Conservation (phyloP, 2,329 filamentous ascomycete species). For the Colletotrichum aenigma region DNA sequence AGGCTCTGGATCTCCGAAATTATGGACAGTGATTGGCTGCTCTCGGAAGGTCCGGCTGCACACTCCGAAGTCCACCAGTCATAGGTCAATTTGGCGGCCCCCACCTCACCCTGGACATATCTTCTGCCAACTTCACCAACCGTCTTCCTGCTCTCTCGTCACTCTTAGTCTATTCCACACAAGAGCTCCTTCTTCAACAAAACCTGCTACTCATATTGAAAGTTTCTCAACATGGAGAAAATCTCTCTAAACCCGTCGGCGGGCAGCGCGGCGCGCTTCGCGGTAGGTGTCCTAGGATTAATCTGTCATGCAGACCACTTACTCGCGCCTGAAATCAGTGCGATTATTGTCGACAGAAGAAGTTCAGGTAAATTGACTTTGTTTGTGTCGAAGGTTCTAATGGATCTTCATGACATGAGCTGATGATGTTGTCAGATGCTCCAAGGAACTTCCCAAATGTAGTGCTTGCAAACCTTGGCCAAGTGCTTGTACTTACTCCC, state of each 20-base stretch:
- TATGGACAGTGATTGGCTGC: neutral
- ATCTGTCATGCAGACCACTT: too few species aligned
- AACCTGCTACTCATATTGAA: neutral
- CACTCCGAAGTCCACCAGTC: neutral
- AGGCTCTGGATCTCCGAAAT: neutral
- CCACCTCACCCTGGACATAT: neutral
- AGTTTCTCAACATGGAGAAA: neutral
- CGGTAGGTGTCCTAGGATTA: neutral
- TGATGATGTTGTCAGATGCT: neutral
- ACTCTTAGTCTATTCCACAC: neutral
- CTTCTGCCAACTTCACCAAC: neutral
- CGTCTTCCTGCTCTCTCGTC: neutral
- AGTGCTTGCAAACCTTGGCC: constrained; percentile 3
- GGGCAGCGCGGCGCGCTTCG: neutral
- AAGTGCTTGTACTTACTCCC: neutral
- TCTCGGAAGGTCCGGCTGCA: neutral
- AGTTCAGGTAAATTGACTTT: neutral
- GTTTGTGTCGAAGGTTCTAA: neutral
- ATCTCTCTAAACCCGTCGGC: neutral
- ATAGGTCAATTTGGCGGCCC: neutral
- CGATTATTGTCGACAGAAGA: constrained; percentile 8
- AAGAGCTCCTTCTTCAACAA: neutral
- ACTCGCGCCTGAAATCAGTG: neutral
- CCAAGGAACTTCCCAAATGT: constrained; percentile 4
- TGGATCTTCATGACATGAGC: neutral